Evolutionary conservation across 2,329 filamentous ascomycete genomes (phyloP), one percentile per base, ranked within the genome.

Genomic region (Tolypocladium pustulatum): DNA sequence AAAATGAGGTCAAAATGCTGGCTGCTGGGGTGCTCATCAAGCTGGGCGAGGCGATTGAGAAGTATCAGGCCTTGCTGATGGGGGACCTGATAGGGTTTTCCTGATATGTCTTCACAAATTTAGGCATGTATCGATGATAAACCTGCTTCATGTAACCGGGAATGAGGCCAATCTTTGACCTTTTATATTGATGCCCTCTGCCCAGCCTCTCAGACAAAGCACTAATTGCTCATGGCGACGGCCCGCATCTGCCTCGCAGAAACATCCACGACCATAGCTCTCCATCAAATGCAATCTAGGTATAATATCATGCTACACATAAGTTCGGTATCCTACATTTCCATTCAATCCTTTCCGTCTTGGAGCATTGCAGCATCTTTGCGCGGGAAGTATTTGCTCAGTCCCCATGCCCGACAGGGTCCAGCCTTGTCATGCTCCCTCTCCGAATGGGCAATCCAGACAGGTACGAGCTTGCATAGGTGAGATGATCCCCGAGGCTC

Each of bases 1-100:
- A 94, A 69, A 89, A 89, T 60, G 85, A 88, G 61, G 84, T 93
- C 37, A 88, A 91, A 75, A 89, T 86, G 75, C 68, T 94, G 66
- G 87, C 89, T 5, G 90, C 90, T 0, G 89, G 86, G 0, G 85
- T 91, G 55, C 72, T 95, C 65, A 83, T 97, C 38, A 87, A 87
- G 68, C 78, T 91, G 64, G 82, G 86, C 54, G 92, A 97, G 72
- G 85, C 90, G 10, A 85, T 93, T 63, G 90, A 95, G 68, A 88
- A 85, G 72, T 91, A 91, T 68, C 88, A 92, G 71, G 82, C 85
- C 59, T 71, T 90, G 59, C 72, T 96, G 66, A 83, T 94, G 76
- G 91, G 91, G 1, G 83, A 90, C 61, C 71, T 84, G 75, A 76
- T 84, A 55, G 75, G 73, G 1, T 76, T 72, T 36, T 62, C 36